Evolutionary conservation across 2,329 filamentous ascomycete species (phyloP).

Genomic region (Monosporascus sp.): DNA sequence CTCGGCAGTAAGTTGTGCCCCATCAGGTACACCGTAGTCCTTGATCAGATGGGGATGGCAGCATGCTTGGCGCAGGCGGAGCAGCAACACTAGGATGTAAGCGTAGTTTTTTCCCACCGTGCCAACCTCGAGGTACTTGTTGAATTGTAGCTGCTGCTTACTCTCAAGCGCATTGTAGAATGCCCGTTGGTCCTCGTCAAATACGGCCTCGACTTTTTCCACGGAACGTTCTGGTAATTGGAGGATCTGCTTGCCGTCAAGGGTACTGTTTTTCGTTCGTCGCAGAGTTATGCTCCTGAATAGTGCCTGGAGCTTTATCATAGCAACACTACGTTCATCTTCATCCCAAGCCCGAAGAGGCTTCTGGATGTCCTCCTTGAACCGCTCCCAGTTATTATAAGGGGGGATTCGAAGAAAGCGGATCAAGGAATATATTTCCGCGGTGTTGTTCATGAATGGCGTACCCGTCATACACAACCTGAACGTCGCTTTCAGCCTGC

Average conservation of each 20-base stretch:
- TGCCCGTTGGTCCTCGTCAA: slow-evolving; percentile 59
- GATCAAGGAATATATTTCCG: slow-evolving; percentile 74
- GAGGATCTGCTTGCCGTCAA: slow-evolving; percentile 77
- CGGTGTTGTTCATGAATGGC: slow-evolving; percentile 83
- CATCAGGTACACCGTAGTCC: slow-evolving; percentile 29
- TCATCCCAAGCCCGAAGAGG: slow-evolving; percentile 40
- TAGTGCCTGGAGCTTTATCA: slow-evolving; percentile 68
- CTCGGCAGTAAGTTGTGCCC: slow-evolving; percentile 16
- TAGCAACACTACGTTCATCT: slow-evolving; percentile 45
- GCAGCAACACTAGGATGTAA: slow-evolving; percentile 71
- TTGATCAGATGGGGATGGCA: slow-evolving; percentile 71
- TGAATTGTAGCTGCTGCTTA: slow-evolving; percentile 19
- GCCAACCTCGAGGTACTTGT: slow-evolving; percentile 19
- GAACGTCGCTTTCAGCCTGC: slow-evolving; percentile 54
- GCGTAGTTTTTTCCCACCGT: slow-evolving; percentile 67
- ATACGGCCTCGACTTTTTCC: slow-evolving; percentile 55
- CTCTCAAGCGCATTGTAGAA: slow-evolving; percentile 58
- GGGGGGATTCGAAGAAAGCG: slow-evolving; percentile 74
- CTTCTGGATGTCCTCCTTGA: slow-evolving; percentile 42
- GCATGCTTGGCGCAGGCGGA: slow-evolving; percentile 76
- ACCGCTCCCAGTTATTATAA: slow-evolving; percentile 62
- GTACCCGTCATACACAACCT: slow-evolving; percentile 78
- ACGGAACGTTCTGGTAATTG: slow-evolving; percentile 62
- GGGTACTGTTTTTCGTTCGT: slow-evolving; percentile 72
- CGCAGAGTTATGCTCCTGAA: slow-evolving; percentile 79